phyloP scores from a whole-genome alignment of 2,329 filamentous ascomycete species.

The Colletotrichum eleusines region DNA sequence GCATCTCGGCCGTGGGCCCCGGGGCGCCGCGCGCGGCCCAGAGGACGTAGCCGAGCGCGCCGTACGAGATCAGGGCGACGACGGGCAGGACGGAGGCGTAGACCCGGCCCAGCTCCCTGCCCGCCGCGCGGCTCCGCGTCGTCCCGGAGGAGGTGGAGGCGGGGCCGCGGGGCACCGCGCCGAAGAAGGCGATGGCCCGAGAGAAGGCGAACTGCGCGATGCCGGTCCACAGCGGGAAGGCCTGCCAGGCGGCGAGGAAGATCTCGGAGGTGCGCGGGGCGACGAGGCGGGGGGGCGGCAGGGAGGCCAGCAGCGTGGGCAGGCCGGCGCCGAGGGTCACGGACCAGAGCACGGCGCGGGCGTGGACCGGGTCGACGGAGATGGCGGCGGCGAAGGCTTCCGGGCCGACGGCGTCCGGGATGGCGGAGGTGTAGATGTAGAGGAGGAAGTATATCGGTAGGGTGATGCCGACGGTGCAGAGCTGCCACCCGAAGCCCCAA shows the following conservation, averaged over 20 bases:
- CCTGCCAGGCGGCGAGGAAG: conserved; percentile 44
- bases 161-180: background rate
- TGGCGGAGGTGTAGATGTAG: conserved; percentile 44
- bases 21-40: background rate
- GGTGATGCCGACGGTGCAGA: conserved; percentile 44
- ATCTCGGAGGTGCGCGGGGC: conserved; percentile 41
- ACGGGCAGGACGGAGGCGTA: conserved; percentile 36
- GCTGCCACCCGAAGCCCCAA: conserved; percentile 45
- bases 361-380: conserved; percentile 38
- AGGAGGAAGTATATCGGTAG: conserved; percentile 44
- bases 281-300: conserved; percentile 41
- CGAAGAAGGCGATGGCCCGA: background rate
- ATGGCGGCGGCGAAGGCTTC: conserved; percentile 23
- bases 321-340: conserved; percentile 43
- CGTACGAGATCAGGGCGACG: conserved; percentile 22
- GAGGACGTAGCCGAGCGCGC: conserved; percentile 29
- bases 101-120: conserved; percentile 15
- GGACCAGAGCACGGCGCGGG: conserved; percentile 29
- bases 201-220: conserved; percentile 35
- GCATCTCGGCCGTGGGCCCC: background rate
- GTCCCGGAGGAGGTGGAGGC: background rate
- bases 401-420: conserved; percentile 14
- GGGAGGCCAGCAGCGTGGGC: conserved; percentile 40
- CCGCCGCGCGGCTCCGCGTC: too few relatives aligned
- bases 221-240: conserved; percentile 44